Conservation (phyloP, 257 asterid genomes). For the Agastache rugosa region DNA sequence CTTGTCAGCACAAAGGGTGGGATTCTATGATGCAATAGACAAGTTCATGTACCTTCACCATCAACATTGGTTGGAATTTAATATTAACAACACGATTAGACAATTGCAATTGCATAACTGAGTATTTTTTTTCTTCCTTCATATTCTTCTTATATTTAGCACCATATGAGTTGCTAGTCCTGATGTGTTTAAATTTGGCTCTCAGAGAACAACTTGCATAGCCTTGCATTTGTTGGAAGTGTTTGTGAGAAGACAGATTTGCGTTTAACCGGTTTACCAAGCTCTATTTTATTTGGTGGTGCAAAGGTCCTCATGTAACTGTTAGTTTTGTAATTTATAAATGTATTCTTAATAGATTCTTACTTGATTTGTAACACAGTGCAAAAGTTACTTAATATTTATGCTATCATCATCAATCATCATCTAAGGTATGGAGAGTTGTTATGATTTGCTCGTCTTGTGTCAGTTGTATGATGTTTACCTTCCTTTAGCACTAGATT, state of each 20-base stretch:
- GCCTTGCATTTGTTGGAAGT: conserved; percentile 12
- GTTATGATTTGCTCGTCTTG: conserved; percentile 17
- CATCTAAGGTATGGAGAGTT: background rate
- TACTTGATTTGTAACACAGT: conserved; percentile 1
- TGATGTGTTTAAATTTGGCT: too few species aligned
- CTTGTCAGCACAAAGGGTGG: conserved; percentile 61
- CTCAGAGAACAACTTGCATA: too few species aligned
- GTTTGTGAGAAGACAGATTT: conserved; percentile 26
- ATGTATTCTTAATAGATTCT: background rate
- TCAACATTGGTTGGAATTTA: conserved; percentile 61
- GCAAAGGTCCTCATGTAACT: background rate
- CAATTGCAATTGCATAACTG: conserved; percentile 42
- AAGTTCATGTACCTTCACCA: conserved; percentile 64
- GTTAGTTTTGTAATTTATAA: background rate
- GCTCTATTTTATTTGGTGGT: conserved; percentile 25
- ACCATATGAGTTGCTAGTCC: conserved; percentile 2
- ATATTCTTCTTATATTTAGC: conserved; percentile 19
- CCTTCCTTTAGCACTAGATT: background rate
- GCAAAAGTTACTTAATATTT: background rate
- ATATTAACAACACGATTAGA: conserved; percentile 56
- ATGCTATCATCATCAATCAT: background rate
- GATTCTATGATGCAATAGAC: conserved; percentile 58
- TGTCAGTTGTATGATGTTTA: conserved; percentile 24
- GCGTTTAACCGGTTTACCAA: conserved; percentile 18
- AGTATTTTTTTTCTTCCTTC: conserved; percentile 12